Percentiles rank a stretch among this genome's conserved stretches.
Evolutionary conservation across 208 protist species (phyloP).

Genomic region (Kentomonas sorsogonicus): DNA sequence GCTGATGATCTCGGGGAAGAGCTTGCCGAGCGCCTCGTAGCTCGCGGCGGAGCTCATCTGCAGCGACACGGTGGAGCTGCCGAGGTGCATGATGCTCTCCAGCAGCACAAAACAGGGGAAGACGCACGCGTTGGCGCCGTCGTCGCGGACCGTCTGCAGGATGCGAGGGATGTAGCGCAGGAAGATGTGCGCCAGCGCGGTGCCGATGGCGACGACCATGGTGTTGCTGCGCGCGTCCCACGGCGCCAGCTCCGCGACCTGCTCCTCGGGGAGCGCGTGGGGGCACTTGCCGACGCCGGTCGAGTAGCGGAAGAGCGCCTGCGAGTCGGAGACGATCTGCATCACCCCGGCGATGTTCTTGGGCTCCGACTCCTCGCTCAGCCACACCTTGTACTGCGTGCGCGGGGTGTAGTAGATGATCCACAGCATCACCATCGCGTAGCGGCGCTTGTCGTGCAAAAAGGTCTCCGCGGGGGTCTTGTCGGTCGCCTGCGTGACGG

Average conservation of each 20-base stretch:
- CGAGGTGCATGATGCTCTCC: slow-evolving; percentile 63
- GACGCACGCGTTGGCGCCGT: slow-evolving; percentile 38
- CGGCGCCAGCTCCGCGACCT: slow-evolving; percentile 17
- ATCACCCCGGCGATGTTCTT: slow-evolving; percentile 66
- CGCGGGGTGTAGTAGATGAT: slow-evolving; percentile 76
- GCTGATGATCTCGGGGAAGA: slow-evolving; percentile 83
- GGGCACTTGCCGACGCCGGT: slow-evolving; percentile 29
- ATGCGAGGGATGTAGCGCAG: slow-evolving; percentile 51
- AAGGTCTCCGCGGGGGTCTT: slow-evolving; percentile 30
- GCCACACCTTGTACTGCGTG: slow-evolving; percentile 34
- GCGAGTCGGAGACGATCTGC: slow-evolving; percentile 60
- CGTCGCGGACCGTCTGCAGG: slow-evolving; percentile 54
- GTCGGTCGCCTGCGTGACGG: slow-evolving; percentile 43
- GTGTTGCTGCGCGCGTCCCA: slow-evolving; percentile 80
- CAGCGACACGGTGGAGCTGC: slow-evolving; percentile 75
- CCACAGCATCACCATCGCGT: slow-evolving; percentile 65
- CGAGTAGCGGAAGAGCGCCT: slow-evolving; percentile 66
- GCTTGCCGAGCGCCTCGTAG: slow-evolving; percentile 58
- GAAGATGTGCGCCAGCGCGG: slow-evolving; percentile 48
- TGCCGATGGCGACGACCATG: slow-evolving; percentile 66
- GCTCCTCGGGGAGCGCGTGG: neutral
- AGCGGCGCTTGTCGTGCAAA: slow-evolving; percentile 50
- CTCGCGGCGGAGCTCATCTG: slow-evolving; percentile 69
- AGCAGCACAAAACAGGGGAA: slow-evolving; percentile 84
- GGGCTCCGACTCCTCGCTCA: slow-evolving; percentile 33